Evolutionary conservation across 2,329 filamentous ascomycete species (phyloP).

Genomic region (Beauveria scarabaeidicola): DNA sequence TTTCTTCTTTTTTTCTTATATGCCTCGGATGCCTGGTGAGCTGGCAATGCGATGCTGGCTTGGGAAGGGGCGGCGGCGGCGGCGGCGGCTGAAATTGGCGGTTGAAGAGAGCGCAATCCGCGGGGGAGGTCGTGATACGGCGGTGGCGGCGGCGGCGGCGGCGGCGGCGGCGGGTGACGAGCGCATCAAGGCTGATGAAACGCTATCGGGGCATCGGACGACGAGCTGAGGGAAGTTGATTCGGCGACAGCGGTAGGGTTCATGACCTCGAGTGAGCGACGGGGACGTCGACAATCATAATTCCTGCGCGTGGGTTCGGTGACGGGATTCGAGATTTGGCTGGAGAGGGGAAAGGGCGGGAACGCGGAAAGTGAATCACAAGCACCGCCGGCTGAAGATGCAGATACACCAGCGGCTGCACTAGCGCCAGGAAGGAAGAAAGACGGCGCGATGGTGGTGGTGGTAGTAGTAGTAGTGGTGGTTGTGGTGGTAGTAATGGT

Average conservation of each 20-base stretch:
- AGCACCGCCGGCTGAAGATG: neutral
- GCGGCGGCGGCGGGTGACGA: neutral
- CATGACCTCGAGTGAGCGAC: constrained; percentile 7
- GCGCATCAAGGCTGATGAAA: neutral
- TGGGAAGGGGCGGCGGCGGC: neutral
- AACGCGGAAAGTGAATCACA: neutral
- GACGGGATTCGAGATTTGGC: neutral
- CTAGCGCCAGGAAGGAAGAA: constrained; percentile 2
- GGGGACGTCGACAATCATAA: neutral
- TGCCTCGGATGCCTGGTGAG: neutral
- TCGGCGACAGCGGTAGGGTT: neutral
- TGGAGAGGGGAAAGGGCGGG: neutral
- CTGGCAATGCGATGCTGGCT: neutral
- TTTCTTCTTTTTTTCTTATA: neutral
- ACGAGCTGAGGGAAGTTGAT: neutral
- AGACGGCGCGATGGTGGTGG: neutral
- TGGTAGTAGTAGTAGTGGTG: neutral
- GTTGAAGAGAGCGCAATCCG: neutral
- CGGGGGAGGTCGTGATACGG: neutral
- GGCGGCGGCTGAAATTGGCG: neutral
- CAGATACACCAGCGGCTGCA: neutral
- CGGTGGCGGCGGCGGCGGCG: neutral
- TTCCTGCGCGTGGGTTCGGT: neutral
- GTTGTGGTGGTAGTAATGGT: neutral
- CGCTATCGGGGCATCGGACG: neutral